Evolutionary conservation across 805 yeast species (phyloP).

Genomic region (Saccharomyces paradoxus): DNA sequence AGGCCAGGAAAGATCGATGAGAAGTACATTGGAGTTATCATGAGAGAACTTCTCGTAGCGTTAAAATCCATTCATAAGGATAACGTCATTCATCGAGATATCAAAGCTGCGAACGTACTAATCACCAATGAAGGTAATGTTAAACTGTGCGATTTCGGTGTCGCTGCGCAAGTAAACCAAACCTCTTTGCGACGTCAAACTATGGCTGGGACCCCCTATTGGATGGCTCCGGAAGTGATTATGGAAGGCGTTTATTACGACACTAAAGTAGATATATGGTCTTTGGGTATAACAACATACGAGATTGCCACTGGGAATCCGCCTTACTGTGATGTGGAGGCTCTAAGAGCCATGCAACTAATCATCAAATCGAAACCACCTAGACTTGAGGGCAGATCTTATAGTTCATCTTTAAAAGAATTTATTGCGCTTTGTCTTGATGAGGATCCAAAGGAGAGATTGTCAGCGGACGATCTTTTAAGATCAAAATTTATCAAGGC

Average conservation of each 20-base stretch:
- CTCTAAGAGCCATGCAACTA: slow-evolving; percentile 87
- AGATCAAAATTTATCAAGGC: slow-evolving; percentile 64
- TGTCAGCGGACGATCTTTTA: slow-evolving; percentile 74
- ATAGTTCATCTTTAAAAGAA: slow-evolving; percentile 70
- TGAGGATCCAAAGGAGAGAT: slow-evolving; percentile 85
- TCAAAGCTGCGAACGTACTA: slow-evolving; percentile 91
- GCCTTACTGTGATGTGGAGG: slow-evolving; percentile 93
- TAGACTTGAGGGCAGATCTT: slow-evolving; percentile 82
- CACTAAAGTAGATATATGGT: slow-evolving; percentile 94
- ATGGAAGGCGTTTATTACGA: slow-evolving; percentile 84
- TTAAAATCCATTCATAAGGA: slow-evolving; percentile 73
- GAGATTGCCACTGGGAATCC: slow-evolving; percentile 97
- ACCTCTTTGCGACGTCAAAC: slow-evolving; percentile 76
- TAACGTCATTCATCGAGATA: slow-evolving; percentile 92
- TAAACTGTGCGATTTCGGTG: slow-evolving; percentile 94
- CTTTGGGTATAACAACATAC: slow-evolving; percentile 85
- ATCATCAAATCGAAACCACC: slow-evolving; percentile 93
- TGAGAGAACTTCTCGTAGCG: slow-evolving; percentile 74
- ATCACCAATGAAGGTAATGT: slow-evolving; percentile 85
- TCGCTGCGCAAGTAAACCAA: slow-evolving; percentile 85
- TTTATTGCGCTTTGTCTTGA: slow-evolving; percentile 86
- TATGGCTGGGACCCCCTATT: slow-evolving; percentile 92
- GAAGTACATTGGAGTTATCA: slow-evolving; percentile 69
- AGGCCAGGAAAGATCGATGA: slow-evolving; percentile 88
- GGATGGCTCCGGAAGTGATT: slow-evolving; percentile 99